Evolutionary conservation across 495 filamentous ascomycete genomes (phyloP).

Genomic region (Hypoxylon lenormandii): DNA sequence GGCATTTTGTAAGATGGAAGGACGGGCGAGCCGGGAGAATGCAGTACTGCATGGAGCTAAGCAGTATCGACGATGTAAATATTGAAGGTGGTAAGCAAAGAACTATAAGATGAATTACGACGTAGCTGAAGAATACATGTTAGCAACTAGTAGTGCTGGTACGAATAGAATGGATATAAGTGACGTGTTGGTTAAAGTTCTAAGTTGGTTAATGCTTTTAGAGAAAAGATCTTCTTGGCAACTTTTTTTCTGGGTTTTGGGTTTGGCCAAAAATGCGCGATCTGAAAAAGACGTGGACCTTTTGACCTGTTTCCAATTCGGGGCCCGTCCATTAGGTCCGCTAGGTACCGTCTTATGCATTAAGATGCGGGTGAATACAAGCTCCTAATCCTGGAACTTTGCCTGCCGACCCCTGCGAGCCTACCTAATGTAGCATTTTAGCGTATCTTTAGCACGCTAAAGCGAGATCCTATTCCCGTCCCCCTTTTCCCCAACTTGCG

Average conservation of each 20-base stretch:
- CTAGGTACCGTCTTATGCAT: constrained; percentile 16
- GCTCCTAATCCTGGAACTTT: constrained; percentile 28
- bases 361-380: constrained; percentile 22
- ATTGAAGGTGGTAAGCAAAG: constrained; percentile 3
- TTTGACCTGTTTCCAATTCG: constrained; percentile 8
- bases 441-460: constrained; percentile 32
- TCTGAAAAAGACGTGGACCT: constrained; percentile 12
- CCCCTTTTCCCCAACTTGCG: neutral
- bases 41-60: constrained; percentile 44
- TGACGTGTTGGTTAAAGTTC: constrained; percentile 13
- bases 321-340: constrained; percentile 9
- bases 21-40: constrained; percentile 34
- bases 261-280: constrained; percentile 3
- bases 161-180: constrained; percentile 1
- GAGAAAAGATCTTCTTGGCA: constrained; percentile 20
- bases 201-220: constrained; percentile 12
- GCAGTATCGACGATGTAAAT: constrained; percentile 35
- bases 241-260: constrained; percentile 4
- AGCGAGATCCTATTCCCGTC: constrained; percentile 11
- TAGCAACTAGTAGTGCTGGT: neutral
- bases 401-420: constrained; percentile 23
- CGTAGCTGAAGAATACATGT: constrained; percentile 16
- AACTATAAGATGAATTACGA: constrained; percentile 32
- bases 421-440: constrained; percentile 33
- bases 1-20: constrained; percentile 48